Base-by-base conservation (phyloP, 1,284 basidiomycete genomes). In the Ceratobasidium sp. region DNA sequence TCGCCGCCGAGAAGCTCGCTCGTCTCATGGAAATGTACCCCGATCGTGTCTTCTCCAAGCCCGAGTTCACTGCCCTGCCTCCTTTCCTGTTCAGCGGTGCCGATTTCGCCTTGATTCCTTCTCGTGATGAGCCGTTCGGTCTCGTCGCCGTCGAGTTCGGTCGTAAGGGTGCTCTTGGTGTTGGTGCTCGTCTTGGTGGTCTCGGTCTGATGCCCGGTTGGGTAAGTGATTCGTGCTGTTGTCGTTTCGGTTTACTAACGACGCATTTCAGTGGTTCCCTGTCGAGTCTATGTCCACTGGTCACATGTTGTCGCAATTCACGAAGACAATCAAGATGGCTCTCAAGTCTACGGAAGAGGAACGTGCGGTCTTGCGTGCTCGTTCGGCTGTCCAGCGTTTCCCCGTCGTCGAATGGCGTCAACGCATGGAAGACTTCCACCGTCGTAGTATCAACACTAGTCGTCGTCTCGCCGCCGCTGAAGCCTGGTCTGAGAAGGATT, bases 381-480 rank as follows among this genome's bases (percentile, higher is more conserved):
- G 95, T 63, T 97, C 95, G 48, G 95, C 95, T 27, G 89, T 97
- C 6, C 95, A 97, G 80, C 93, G 95, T 81, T 97, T 97, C 92
- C 95, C 95, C 6, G 95, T 97, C 76, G 93, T 97, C 56, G 95
- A 97, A 84, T 97, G 95, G 95, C 93, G 95, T 80, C 95, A 97
- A 82, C 90, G 93, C 69, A 94, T 92, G 86, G 95, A 97, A 84
- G 95, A 97, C 82, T 94, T 97, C 88, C 95, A 97, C 82, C 89
- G 88, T 77, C 92, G 95, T 74, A 92, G 91, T 80, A 96, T 97
- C 82, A 84, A 82, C 50, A 86, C 86, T 5, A 95, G 92, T 80
- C 91, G 95, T 73, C 82, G 84, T 50, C 51, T 89, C 2, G 93
- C 95, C 29, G 92, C 89, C 22, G 75, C 85, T 6, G 89, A 93